Percentiles rank a stretch among this genome's conserved stretches.
These are phyloP conservation scores for Stagonosporopsis tanaceti DNA, from an alignment of 2,329 filamentous ascomycete species.

Conservation along the genomic window DNA sequence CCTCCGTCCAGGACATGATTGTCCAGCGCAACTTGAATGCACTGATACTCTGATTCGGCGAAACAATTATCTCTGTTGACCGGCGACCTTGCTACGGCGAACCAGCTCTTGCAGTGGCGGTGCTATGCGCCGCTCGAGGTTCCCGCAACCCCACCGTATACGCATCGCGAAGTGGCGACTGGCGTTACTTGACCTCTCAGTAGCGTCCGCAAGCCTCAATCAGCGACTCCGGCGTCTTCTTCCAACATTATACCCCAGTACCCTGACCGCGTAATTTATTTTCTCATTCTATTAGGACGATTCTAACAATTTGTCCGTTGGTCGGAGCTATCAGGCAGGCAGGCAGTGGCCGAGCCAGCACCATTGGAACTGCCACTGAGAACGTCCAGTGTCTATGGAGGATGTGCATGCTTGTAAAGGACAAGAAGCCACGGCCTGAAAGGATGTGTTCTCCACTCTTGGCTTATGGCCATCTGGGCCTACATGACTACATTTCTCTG, in stretches of 20 bases:
- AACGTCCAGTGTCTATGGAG: background rate
- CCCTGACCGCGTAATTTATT: slow-evolving; percentile 29
- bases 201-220: slow-evolving; percentile 1
- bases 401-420: slow-evolving; percentile 17
- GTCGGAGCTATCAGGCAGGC: slow-evolving; percentile 15
- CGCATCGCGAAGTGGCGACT: background rate
- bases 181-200: background rate
- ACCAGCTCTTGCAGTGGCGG: background rate
- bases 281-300: slow-evolving; percentile 33
- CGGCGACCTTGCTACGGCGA: background rate
- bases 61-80: background rate
- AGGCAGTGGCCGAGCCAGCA: slow-evolving; percentile 3
- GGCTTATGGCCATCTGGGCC: slow-evolving; percentile 2
- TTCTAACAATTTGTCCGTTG: slow-evolving; percentile 31
- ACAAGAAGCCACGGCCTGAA: slow-evolving; percentile 7
- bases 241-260: slow-evolving; percentile 42
- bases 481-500: slow-evolving; percentile 11
- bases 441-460: slow-evolving; percentile 9
- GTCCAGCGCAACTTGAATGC: slow-evolving; percentile 61
- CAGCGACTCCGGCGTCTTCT: slow-evolving; percentile 12
- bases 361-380: background rate
- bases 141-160: background rate
- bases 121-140: background rate
- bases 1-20: slow-evolving; percentile 63
- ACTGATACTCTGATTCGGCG: slow-evolving; percentile 52